Base-by-base conservation (phyloP, 768 basidiomycete genomes). In the Phylloporus arenicola region DNA sequence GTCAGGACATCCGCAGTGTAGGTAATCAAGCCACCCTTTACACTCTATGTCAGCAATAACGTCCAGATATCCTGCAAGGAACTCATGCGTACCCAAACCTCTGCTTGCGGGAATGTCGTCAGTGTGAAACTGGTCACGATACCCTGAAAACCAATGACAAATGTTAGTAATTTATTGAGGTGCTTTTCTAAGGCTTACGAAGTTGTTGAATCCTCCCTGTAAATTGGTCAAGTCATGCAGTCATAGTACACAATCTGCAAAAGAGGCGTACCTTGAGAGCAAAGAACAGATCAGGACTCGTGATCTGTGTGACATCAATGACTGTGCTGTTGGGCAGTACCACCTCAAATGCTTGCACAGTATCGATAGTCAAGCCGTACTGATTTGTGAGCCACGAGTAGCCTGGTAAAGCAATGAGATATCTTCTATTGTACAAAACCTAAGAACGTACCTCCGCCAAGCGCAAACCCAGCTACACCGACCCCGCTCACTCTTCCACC, bases 131-230 rank as follows among this genome's bases (percentile, higher is more conserved):
- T 72, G 1, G 82, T 84, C 3, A 84, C 79, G 31, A 84, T 77
- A 1, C 83, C 84, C 74, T 76, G 34, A 13, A 33, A 4, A 1
- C 12, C 7, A 25, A 25, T 51, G 6, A 50, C 7, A 10, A 8
- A 6, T 20, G 24, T 19, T n/a, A 6, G 33, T 40, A 7, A 1
- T 16, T 3, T 2, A 7, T 6, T 31, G 19, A 5, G 38, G 14
- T 48, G 17, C 2, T 9, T 30, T 22, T 17, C 17, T 12, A 45
- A 30, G 29, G 29, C 64, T 9, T 39, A 75, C 75, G 51, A 82
- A 84, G 53, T 85, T 86, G 54, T 86, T 83, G 55, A 72, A 61
- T 10, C 82, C 83, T 29, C 83, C 84, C 79, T 83, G 47, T 3
- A 1, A 19, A 30, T 11, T 17, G 14, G 45, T 39, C 6, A 45